Evolutionary conservation across 495 filamentous ascomycete species (phyloP).

Genomic region (Talaromyces trachyspermus): DNA sequence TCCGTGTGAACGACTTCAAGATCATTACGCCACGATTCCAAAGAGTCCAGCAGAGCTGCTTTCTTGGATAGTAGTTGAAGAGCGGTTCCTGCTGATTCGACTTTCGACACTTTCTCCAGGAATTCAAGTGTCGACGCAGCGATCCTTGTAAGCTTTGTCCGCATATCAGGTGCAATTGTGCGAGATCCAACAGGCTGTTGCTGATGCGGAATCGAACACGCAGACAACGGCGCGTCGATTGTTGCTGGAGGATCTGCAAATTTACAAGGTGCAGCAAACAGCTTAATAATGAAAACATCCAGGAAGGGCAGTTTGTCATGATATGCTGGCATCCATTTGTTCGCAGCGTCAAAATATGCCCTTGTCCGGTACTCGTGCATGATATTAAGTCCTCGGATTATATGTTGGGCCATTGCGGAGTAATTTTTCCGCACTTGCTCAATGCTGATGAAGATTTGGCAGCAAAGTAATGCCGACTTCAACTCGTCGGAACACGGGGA

Average conservation of each 20-base stretch:
- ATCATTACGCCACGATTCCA: constrained; percentile 25
- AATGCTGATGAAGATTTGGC: constrained; percentile 13
- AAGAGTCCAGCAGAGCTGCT: constrained; percentile 23
- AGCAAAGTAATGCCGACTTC: constrained; percentile 12
- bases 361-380: constrained; percentile 14
- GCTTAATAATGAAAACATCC: constrained; percentile 32
- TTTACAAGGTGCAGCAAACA: constrained; percentile 31
- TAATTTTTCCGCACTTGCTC: constrained; percentile 10
- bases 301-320: constrained; percentile 23
- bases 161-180: constrained; percentile 27
- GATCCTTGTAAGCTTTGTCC: constrained; percentile 25
- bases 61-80: constrained; percentile 26
- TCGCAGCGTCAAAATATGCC: constrained; percentile 18
- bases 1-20: constrained; percentile 22
- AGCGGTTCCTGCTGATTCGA: constrained; percentile 20
- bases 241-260: constrained; percentile 22
- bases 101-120: constrained; percentile 23
- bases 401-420: constrained; percentile 9
- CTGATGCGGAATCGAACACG: constrained; percentile 16
- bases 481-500: constrained; percentile 2
- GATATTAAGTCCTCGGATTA: constrained; percentile 10
- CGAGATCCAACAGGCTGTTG: constrained; percentile 16
- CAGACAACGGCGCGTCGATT: constrained; percentile 16
- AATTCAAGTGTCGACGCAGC: constrained; percentile 25
- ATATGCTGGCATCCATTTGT: constrained; percentile 18